Percentiles rank a stretch among this genome's conserved stretches.
phyloP scores from a whole-genome alignment of 495 filamentous ascomycete genomes.

The Echria macrotheca region DNA sequence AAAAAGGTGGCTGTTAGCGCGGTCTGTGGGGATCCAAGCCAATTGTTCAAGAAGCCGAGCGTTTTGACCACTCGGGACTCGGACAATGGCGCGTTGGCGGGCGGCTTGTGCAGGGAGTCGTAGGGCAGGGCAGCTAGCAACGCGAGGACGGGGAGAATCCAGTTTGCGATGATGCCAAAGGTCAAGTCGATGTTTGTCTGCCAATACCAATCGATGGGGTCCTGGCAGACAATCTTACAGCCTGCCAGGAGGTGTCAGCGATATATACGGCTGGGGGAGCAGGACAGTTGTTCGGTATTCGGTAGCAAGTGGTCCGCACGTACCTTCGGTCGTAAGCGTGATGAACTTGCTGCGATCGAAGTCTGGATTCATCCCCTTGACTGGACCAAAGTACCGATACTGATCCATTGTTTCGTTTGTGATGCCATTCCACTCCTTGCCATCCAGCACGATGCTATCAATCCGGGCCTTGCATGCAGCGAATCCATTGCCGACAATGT shows the following conservation, averaged over 20 bases:
- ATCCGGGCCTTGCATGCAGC: background rate
- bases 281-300: too few species aligned
- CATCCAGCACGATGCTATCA: background rate
- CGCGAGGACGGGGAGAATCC: conserved; percentile 19
- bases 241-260: conserved; percentile 5
- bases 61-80: conserved; percentile 1
- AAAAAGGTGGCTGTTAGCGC: conserved; percentile 16
- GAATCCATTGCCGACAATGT: background rate
- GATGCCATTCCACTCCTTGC: background rate
- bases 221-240: conserved; percentile 13
- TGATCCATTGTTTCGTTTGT: background rate
- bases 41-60: conserved; percentile 10
- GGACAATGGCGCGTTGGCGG: background rate
- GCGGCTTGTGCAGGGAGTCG: conserved; percentile 13
- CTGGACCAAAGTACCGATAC: background rate
- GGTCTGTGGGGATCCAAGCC: conserved; percentile 19
- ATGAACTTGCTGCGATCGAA: background rate
- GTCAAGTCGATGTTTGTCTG: background rate
- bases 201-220: conserved; percentile 18
- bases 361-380: background rate
- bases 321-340: background rate
- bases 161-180: conserved; percentile 15
- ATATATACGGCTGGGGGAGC: too few species aligned
- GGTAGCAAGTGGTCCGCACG: too few species aligned
- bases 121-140: conserved; percentile 16